Evolutionary conservation across 1,284 basidiomycete genomes (phyloP).

Genomic region (Pisolithus thermaeus): DNA sequence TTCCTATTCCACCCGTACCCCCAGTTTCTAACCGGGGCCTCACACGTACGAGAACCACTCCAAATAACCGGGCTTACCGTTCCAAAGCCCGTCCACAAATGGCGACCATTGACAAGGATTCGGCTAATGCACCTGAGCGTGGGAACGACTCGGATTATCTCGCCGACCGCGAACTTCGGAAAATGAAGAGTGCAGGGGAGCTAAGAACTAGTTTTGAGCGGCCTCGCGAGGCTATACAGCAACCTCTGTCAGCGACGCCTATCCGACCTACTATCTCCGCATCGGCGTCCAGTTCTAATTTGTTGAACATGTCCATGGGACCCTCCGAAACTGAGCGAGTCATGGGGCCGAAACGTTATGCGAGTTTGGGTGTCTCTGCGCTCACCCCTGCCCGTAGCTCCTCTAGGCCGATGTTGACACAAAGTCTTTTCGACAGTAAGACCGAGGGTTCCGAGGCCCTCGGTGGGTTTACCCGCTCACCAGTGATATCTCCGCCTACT

Average conservation of each 20-base stretch:
- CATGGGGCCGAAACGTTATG: slow-evolving; percentile 51
- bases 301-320: slow-evolving; percentile 36
- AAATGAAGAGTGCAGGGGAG: slow-evolving; percentile 86
- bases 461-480: slow-evolving; percentile 18
- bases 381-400: slow-evolving; percentile 30
- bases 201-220: slow-evolving; percentile 46
- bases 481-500: slow-evolving; percentile 22
- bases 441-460: slow-evolving; percentile 21
- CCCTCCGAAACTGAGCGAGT: slow-evolving; percentile 32
- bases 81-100: slow-evolving; percentile 37
- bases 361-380: slow-evolving; percentile 53
- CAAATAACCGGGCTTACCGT: slow-evolving; percentile 52
- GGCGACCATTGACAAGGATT: slow-evolving; percentile 14
- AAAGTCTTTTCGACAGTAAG: slow-evolving; percentile 41
- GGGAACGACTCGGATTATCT: slow-evolving; percentile 36
- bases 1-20: slow-evolving; percentile 25
- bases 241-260: slow-evolving; percentile 10
- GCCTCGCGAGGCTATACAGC: slow-evolving; percentile 16
- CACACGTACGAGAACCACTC: slow-evolving; percentile 63
- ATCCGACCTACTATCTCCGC: slow-evolving; percentile 40
- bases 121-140: slow-evolving; percentile 27
- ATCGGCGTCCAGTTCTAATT: slow-evolving; percentile 59
- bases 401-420: slow-evolving; percentile 43
- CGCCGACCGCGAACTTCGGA: slow-evolving; percentile 61
- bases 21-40: slow-evolving; percentile 40